Evolutionary conservation across 2,329 filamentous ascomycete genomes (phyloP).

Genomic region (Verruconis gallopava): DNA sequence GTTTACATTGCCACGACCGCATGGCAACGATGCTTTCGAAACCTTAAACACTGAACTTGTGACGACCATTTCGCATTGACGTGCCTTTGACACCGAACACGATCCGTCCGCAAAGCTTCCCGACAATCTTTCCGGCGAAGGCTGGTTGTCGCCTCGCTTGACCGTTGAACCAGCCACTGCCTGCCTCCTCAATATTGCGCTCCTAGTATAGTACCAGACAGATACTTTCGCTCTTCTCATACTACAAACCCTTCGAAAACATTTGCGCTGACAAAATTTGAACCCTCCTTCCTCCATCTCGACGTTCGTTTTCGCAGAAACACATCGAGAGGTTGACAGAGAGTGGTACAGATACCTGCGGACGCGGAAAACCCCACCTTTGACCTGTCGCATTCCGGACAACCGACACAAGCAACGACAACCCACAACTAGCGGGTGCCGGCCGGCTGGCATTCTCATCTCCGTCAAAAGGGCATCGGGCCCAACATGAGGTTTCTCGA

Average conservation of each 20-base stretch:
- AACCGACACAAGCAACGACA: background rate
- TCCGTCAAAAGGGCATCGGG: background rate
- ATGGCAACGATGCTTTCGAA: background rate
- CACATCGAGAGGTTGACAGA: background rate
- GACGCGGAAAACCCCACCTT: background rate
- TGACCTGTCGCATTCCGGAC: background rate
- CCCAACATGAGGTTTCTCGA: slow-evolving; percentile 7
- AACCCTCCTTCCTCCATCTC: background rate
- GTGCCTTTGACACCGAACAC: background rate
- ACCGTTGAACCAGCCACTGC: too few species aligned
- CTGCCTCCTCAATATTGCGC: too few species aligned
- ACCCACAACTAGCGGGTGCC: too few species aligned
- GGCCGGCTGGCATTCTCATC: too few species aligned
- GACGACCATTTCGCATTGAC: background rate
- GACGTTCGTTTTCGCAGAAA: background rate
- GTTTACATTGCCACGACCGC: background rate
- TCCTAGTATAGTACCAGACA: background rate
- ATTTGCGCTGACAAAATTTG: background rate
- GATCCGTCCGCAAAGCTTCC: background rate
- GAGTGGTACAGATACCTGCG: background rate
- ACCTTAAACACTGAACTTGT: background rate
- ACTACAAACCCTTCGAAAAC: background rate
- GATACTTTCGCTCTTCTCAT: background rate
- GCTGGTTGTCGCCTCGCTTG: background rate
- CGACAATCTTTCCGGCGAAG: background rate